A percentile compares a stretch with the other conserved stretches of the same genome.
Evolutionary conservation across 495 filamentous ascomycete species (phyloP).

Genomic region (Paragyromitra xinjiangensis): DNA sequence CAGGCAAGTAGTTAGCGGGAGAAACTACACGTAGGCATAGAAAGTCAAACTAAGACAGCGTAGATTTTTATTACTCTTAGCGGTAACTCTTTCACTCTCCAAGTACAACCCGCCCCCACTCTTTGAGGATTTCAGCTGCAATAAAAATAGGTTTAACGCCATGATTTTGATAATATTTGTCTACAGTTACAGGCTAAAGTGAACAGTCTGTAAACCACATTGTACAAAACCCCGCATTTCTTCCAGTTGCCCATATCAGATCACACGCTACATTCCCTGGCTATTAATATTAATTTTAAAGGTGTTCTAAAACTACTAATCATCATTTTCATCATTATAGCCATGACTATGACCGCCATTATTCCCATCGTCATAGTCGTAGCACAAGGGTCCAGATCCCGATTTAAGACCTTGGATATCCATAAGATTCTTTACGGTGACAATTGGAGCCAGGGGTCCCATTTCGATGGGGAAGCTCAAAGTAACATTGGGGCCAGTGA

Average conservation of each 20-base stretch:
- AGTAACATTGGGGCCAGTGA: constrained; percentile 60
- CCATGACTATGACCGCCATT: not conserved
- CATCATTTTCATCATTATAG: not conserved
- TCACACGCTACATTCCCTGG: not conserved
- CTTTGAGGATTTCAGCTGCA: too few species aligned
- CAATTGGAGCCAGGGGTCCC: constrained; percentile 45
- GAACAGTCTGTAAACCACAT: not conserved
- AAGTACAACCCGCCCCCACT: too few species aligned
- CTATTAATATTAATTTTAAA: not conserved
- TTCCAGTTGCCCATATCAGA: not conserved
- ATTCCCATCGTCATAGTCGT: constrained; percentile 23
- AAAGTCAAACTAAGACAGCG: too few species aligned
- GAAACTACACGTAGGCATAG: too few species aligned
- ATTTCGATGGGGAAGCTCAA: constrained; percentile 58
- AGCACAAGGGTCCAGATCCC: constrained; percentile 37
- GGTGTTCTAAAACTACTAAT: not conserved
- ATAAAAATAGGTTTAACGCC: not conserved
- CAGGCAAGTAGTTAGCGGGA: too few species aligned
- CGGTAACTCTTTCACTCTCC: too few species aligned
- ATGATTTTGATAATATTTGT: not conserved
- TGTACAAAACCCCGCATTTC: not conserved
- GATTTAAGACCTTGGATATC: constrained; percentile 31
- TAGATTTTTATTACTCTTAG: too few species aligned
- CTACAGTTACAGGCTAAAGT: not conserved
- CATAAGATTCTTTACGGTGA: constrained; percentile 46